phyloP scores from a whole-genome alignment of 768 basidiomycete species.

The Mycena pura region DNA sequence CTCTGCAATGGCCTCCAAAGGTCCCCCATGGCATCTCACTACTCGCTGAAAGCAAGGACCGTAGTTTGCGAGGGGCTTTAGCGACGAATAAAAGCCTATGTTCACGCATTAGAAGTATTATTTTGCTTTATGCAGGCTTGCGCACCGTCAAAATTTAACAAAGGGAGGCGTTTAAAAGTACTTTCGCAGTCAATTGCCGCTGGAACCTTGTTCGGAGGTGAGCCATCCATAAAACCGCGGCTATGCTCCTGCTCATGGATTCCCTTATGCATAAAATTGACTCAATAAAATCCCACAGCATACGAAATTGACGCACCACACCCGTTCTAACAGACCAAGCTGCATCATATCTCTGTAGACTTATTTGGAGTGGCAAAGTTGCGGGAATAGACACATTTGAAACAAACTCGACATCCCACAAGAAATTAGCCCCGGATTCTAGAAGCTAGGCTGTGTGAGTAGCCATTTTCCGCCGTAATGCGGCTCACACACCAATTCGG shows the following conservation, averaged over 20 bases:
- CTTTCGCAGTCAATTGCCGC: neutral
- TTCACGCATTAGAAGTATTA: neutral
- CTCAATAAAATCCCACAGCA: neutral
- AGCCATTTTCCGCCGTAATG: neutral
- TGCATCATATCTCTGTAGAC: neutral
- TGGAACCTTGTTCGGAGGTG: neutral
- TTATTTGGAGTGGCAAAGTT: neutral
- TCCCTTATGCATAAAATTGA: neutral
- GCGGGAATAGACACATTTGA: neutral
- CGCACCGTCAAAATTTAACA: neutral
- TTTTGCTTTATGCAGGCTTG: no score
- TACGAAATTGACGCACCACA: neutral
- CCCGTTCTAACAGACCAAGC: neutral
- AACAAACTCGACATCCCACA: neutral
- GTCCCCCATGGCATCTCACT: constrained; percentile 6
- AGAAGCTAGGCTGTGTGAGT: neutral
- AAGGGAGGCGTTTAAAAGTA: neutral
- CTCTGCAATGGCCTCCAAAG: constrained; percentile 4
- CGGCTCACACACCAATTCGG: neutral
- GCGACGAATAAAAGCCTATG: neutral
- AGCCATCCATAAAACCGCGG: constrained; percentile 12
- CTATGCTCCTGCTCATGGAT: neutral
- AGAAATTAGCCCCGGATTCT: neutral
- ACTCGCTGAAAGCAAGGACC: constrained; percentile 7
- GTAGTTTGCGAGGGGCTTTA: neutral